phyloP scores from a whole-genome alignment of 139 green algal species.

The Tetradesmus obliquus region DNA sequence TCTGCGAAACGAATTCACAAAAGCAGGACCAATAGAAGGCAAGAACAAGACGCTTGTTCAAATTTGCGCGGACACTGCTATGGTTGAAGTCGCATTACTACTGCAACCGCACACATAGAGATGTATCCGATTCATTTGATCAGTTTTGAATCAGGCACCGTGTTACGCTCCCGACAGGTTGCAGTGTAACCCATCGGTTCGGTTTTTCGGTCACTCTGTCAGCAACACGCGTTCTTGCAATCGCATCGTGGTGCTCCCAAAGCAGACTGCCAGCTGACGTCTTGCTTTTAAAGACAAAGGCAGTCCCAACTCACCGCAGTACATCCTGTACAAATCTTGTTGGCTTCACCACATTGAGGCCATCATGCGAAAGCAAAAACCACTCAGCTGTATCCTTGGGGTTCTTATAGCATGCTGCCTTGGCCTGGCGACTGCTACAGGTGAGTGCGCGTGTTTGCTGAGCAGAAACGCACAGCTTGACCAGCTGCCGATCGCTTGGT shows the following conservation, averaged over 20 bases:
- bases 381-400: neutral
- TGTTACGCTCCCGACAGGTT: neutral
- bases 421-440: neutral
- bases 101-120: neutral
- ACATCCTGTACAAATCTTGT: neutral
- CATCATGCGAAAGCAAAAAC: neutral
- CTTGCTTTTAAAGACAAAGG: neutral
- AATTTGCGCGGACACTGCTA: neutral
- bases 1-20: neutral
- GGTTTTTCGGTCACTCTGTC: neutral
- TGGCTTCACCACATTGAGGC: neutral
- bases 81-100: neutral
- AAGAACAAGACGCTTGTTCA: neutral
- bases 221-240: neutral
- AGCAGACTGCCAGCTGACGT: neutral
- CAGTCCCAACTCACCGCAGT: neutral
- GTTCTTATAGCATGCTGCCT: neutral
- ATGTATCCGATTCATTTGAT: neutral
- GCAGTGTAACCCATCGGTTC: neutral
- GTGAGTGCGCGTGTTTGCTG: neutral
- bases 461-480: constrained; percentile 6
- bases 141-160: neutral
- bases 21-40: neutral
- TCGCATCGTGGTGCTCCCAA: too few species aligned
- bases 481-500: neutral